A percentile compares a stretch with the other conserved stretches of the same genome.
Evolutionary conservation across 2,329 filamentous ascomycete genomes (phyloP).

Genomic region (Periconia sp.): DNA sequence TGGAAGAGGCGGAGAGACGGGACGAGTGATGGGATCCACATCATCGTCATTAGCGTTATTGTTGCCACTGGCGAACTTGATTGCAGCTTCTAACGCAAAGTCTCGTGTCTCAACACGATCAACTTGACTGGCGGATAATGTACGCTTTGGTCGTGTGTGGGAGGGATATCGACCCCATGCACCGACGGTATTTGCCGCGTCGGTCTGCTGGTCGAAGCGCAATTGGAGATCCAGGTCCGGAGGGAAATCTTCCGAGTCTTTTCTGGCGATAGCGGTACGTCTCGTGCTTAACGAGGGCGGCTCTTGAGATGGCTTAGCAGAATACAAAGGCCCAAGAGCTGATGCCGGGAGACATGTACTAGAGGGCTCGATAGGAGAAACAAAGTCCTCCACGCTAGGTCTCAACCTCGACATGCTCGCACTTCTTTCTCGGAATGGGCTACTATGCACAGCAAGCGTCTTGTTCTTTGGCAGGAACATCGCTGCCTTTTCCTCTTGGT

Average conservation of each 20-base stretch:
- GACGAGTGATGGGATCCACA: constrained; percentile 32
- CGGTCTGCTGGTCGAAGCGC: constrained; percentile 35
- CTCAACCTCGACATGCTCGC: constrained; percentile 20
- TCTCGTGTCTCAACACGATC: constrained; percentile 51
- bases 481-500: constrained; percentile 42
- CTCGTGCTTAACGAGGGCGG: constrained; percentile 8
- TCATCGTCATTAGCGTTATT: constrained; percentile 23
- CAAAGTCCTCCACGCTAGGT: not conserved
- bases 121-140: constrained; percentile 43
- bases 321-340: no score
- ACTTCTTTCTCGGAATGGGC: constrained; percentile 41
- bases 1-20: constrained; percentile 21
- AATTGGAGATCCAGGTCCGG: constrained; percentile 17
- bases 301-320: constrained; percentile 8
- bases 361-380: not conserved
- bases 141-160: constrained; percentile 51
- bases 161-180: constrained; percentile 56
- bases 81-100: constrained; percentile 47
- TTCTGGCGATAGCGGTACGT: constrained; percentile 26
- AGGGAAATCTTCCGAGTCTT: constrained; percentile 10
- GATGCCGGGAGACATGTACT: no score
- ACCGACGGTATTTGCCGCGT: constrained; percentile 33
- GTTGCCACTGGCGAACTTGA: constrained; percentile 29
- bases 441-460: constrained; percentile 29
- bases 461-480: constrained; percentile 43